phyloP scores from a whole-genome alignment of 2,329 filamentous ascomycete species.

The Epichloe typhina region DNA sequence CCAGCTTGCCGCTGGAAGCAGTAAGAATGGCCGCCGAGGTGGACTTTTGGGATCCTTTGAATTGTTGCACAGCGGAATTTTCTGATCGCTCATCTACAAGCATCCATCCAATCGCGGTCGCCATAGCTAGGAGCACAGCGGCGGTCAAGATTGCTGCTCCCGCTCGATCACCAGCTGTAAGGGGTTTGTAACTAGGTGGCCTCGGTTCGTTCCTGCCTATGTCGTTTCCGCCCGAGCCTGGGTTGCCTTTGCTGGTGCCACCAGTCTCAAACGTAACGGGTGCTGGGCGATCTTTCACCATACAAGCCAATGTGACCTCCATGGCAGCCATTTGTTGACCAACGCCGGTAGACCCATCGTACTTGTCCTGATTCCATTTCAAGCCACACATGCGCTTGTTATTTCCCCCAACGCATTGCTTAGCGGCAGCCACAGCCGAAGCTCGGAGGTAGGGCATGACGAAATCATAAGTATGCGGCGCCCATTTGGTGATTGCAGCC shows the following conservation, averaged over 20 bases:
- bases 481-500: conserved; percentile 49
- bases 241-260: conserved; percentile 40
- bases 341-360: conserved; percentile 47
- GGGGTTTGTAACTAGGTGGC: conserved; percentile 13
- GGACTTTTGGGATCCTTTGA: conserved; percentile 14
- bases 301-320: conserved; percentile 49
- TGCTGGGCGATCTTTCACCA: conserved; percentile 31
- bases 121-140: conserved; percentile 38
- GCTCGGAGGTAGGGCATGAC: conserved; percentile 40
- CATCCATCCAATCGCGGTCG: conserved; percentile 39
- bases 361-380: conserved; percentile 42
- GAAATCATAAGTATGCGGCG: conserved; percentile 39
- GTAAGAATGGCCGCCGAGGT: conserved; percentile 9
- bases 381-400: conserved; percentile 47
- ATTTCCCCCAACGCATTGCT: conserved; percentile 44
- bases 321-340: conserved; percentile 61
- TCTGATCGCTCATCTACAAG: conserved; percentile 33
- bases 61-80: conserved; percentile 18
- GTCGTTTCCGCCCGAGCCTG: conserved; percentile 32
- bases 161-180: conserved; percentile 48
- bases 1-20: conserved; percentile 6
- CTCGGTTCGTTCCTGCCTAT: conserved; percentile 23
- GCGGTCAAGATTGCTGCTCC: conserved; percentile 55
- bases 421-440: conserved; percentile 43
- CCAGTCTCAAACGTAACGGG: conserved; percentile 39